Evolutionary conservation across 495 filamentous ascomycete genomes (phyloP).

Genomic region (Pyrenula massariospora): DNA sequence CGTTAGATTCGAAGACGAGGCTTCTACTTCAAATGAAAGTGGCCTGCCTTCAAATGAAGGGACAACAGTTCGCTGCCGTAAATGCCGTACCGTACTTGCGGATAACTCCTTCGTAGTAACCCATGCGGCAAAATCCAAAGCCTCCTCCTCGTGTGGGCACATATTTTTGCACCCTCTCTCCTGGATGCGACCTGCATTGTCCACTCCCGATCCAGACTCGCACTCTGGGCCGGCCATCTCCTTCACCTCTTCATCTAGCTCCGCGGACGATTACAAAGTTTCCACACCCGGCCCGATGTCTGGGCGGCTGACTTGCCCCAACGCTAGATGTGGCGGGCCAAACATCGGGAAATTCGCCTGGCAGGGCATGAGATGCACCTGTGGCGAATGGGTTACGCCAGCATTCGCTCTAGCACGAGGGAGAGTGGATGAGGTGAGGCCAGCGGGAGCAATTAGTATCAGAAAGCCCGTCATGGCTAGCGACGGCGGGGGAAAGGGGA

Average conservation of each 20-base stretch:
- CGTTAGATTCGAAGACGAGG: slow-evolving; percentile 79
- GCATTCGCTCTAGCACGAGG: slow-evolving; percentile 74
- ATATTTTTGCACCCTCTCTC: slow-evolving; percentile 81
- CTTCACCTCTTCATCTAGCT: not conserved
- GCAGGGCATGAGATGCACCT: slow-evolving; percentile 90
- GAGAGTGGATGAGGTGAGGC: slow-evolving; percentile 49
- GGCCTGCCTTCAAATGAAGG: slow-evolving; percentile 9
- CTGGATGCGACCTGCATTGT: slow-evolving; percentile 81
- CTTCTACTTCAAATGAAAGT: slow-evolving; percentile 14
- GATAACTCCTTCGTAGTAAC: slow-evolving; percentile 26
- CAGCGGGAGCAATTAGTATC: not conserved
- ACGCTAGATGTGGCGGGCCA: slow-evolving; percentile 52
- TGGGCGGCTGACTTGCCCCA: slow-evolving; percentile 75
- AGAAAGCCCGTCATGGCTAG: not conserved
- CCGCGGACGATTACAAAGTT: not conserved
- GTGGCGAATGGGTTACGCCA: slow-evolving; percentile 82
- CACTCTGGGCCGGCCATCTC: slow-evolving; percentile 5
- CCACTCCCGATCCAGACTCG: slow-evolving; percentile 13
- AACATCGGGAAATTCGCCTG: slow-evolving; percentile 90
- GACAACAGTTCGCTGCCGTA: slow-evolving; percentile 49
- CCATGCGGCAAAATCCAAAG: slow-evolving; percentile 17
- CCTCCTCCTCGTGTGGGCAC: slow-evolving; percentile 55
- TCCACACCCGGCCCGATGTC: slow-evolving; percentile 48
- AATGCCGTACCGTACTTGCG: slow-evolving; percentile 43
- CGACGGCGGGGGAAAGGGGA: not conserved